Percentiles rank a stretch among this genome's conserved stretches.
These are phyloP conservation scores for Chionographis japonica DNA, from an alignment of 106 monocot genomes.

Conservation along the genomic window DNA sequence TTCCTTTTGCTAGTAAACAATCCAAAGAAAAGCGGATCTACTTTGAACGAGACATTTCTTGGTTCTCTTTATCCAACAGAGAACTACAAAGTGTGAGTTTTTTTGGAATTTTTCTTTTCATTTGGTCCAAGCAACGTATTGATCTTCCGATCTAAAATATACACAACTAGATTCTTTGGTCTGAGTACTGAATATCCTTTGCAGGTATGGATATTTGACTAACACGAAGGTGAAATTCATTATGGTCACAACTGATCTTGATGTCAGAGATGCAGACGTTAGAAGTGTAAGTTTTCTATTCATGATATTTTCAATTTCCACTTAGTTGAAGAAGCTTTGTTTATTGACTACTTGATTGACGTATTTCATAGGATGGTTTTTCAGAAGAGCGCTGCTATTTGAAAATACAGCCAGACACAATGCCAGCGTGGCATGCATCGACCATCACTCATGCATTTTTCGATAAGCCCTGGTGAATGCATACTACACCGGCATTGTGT, in stretches of 20 bases:
- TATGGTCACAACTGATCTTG: constrained; percentile 83
- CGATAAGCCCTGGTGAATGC: too few relatives aligned
- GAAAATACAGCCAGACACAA: neutral
- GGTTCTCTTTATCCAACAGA: constrained; percentile 93
- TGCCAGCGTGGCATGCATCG: too few relatives aligned
- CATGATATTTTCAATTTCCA: neutral
- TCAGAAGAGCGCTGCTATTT: neutral
- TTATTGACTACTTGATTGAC: neutral
- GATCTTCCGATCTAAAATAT: neutral
- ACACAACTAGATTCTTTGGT: neutral
- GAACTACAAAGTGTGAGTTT: constrained; percentile 92
- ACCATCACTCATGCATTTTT: too few relatives aligned
- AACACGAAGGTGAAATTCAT: constrained; percentile 98
- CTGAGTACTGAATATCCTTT: neutral
- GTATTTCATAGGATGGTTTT: neutral
- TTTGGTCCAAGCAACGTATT: neutral
- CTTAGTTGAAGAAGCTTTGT: neutral
- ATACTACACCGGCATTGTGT: too few relatives aligned
- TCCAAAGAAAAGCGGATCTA: constrained; percentile 86
- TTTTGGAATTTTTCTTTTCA: neutral
- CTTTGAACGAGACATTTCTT: constrained; percentile 86
- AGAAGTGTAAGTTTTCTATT: constrained; percentile 65
- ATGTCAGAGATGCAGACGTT: constrained; percentile 85
- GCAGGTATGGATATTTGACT: constrained; percentile 93
- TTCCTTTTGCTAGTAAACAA: constrained; percentile 63